Conservation (phyloP, 345 rosid genomes). For the Chamaenerion angustifolium region DNA sequence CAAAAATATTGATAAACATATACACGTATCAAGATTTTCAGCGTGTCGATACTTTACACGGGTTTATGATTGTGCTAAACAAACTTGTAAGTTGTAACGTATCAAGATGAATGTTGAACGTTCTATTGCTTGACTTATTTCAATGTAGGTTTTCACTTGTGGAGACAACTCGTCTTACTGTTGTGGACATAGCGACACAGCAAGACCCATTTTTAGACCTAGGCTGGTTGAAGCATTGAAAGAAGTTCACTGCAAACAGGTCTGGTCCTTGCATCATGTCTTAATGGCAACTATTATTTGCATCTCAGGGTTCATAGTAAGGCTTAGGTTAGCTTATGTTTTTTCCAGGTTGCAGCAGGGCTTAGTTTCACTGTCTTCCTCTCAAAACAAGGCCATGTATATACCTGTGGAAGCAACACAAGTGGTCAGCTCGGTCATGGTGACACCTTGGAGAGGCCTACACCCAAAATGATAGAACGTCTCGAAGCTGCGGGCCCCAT, state of each 20-base stretch:
- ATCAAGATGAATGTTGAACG: too few species aligned
- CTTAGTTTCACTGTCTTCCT: conserved; percentile 78
- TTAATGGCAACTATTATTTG: not conserved
- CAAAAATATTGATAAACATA: too few species aligned
- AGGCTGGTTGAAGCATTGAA: conserved; percentile 75
- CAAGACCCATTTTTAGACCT: conserved; percentile 73
- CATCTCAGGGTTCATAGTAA: too few species aligned
- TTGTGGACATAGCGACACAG: conserved; percentile 68
- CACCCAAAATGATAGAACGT: conserved; percentile 48
- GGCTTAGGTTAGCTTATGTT: not conserved
- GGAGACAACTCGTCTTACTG: conserved; percentile 91
- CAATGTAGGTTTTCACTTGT: conserved; percentile 75
- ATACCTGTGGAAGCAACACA: conserved; percentile 68
- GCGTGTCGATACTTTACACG: too few species aligned
- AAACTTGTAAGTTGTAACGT: too few species aligned
- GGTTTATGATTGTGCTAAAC: too few species aligned
- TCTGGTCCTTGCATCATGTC: conserved; percentile 3
- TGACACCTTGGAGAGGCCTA: conserved; percentile 62
- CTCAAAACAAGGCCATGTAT: conserved; percentile 62
- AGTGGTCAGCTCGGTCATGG: conserved; percentile 96
- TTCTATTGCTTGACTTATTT: not conserved
- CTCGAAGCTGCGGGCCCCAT: conserved; percentile 47
- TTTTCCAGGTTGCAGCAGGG: conserved; percentile 81
- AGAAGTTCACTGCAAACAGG: conserved; percentile 81
- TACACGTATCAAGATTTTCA: too few species aligned